Evolutionary conservation across 2,329 filamentous ascomycete species (phyloP), one percentile per base, ranked within the genome.

Genomic region (Exophiala sp.): DNA sequence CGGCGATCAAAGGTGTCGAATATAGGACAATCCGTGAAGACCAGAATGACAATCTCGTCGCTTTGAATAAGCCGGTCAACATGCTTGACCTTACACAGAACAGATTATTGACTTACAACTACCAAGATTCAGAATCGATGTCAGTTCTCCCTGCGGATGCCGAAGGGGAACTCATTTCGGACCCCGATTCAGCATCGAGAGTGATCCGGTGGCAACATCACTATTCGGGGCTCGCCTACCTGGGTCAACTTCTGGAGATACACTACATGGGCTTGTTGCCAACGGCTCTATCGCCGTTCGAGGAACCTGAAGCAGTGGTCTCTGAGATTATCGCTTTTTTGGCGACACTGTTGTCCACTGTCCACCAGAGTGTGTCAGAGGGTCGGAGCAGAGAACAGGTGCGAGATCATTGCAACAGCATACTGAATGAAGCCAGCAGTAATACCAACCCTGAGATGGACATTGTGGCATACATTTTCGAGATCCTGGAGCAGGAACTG

Each of bases 21-120:
- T 96, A 94, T 60, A 79, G 83, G 53, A 80, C 90, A 10, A 82
- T 85, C 32, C 82, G 86, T 46, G 90, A 96, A 67, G 88, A 95
- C 57, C 86, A 93, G 52, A 90, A 93, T 58, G 81, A 80, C 21
- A 93, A 94, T 60, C 81, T 80, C 14, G 86, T 96, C 53, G 76
- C 79, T 53, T 77, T 96, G 63, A 58, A 68, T 38, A 66, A 70
- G 13, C 66, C 74, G 13, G 82, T 88, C 56, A 73, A 75, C 42
- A 69, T 73, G 65, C 63, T 71, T 21, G 66, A 68, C 19, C 57
- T 63, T 3, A 56, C 60, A 14, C 53, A 61, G 10, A 60, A 55
- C 35, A 61, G 59, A 16, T 56, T 61, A 11, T 53, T 63, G 18
- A 53, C 58, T 0, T 56, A 59, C 21, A 48, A 46, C 13, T 53